A percentile compares a stretch with the other conserved stretches of the same genome.
These are phyloP conservation scores for Colletotrichum limetticola DNA, from an alignment of 2,329 filamentous ascomycete genomes.

Conservation along the genomic window DNA sequence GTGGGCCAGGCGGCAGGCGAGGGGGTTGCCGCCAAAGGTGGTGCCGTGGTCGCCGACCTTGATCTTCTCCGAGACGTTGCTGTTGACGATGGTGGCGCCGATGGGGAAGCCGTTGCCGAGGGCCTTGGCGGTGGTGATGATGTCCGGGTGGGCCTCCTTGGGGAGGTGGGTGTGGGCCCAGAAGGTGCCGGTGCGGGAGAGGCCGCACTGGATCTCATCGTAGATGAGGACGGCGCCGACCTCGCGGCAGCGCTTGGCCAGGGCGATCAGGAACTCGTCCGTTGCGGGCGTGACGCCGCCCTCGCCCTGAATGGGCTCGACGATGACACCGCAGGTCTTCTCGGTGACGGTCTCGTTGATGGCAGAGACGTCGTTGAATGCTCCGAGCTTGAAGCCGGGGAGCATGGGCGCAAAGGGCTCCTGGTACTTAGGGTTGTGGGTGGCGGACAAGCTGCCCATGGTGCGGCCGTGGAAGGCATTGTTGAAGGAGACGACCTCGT, in stretches of 20 bases:
- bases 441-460: conserved; percentile 95
- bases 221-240: conserved; percentile 92
- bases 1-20: conserved; percentile 85
- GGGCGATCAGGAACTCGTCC: conserved; percentile 82
- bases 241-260: conserved; percentile 86
- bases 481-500: conserved; percentile 89
- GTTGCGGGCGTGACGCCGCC: conserved; percentile 89
- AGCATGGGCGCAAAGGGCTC: conserved; percentile 95
- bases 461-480: conserved; percentile 96
- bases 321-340: conserved; percentile 90
- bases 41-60: conserved; percentile 86
- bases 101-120: conserved; percentile 97
- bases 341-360: conserved; percentile 82
- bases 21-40: conserved; percentile 92
- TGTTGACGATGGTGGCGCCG: conserved; percentile 70
- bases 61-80: conserved; percentile 54
- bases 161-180: conserved; percentile 88
- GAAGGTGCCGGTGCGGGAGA: conserved; percentile 85
- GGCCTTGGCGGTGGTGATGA: conserved; percentile 94
- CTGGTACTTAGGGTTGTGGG: conserved; percentile 98
- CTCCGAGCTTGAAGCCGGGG: conserved; percentile 89
- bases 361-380: conserved; percentile 81
- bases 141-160: conserved; percentile 87
- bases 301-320: conserved; percentile 98
- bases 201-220: conserved; percentile 97